Evolutionary conservation across 371 early-diverging fungal species (phyloP), one percentile per base, ranked within the genome.

Genomic region (Mucor piriformis): DNA sequence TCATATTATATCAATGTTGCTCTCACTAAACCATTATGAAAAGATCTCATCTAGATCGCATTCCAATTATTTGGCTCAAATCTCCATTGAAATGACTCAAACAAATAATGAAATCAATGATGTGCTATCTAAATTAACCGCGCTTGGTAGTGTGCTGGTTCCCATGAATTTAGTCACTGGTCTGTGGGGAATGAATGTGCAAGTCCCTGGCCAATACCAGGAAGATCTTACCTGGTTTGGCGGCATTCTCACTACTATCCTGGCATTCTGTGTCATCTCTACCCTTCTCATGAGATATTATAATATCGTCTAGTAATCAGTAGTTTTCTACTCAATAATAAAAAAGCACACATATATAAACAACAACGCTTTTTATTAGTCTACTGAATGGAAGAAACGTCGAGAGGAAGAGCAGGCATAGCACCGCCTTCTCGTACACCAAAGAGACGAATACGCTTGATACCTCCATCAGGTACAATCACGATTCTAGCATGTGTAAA

Each of bases 131-230:
- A 90, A 89, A 49, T 77, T 98, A 70, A 96, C 97, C 15, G 92
- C 93, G 11, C 67, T 96, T 53, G 98, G 96, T 8, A 88, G 89
- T 57, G 86, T 98, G n/a, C 74, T 98, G 21, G 86, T 98, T 5
- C 99, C 99, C 10, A 85, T 98, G 79, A 97, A 96, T 61, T 79
- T 98, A 27, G 83, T 97, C 16, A 94, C 97, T 7, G 97, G 97
- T 50, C 64, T 94, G 29, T 95, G 88, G 89, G 96, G 96, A 15
- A 93, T 94, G 88, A 95, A 95, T 59, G 94, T 95, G 16, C 79
- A 79, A 49, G 91, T 90, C 0, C 91, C 91, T 8, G 88, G 90
- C 0, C 89, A 89, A 53, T 77, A 77, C 35, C 72, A 72, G 42
- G 69, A 69, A 18, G 69, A 69, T 48, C 27, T 69, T n/a, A 58